These are phyloP conservation scores for Plasmopara halstedii DNA, from an alignment of 352 stramenopile genomes.

Conservation along the genomic window DNA sequence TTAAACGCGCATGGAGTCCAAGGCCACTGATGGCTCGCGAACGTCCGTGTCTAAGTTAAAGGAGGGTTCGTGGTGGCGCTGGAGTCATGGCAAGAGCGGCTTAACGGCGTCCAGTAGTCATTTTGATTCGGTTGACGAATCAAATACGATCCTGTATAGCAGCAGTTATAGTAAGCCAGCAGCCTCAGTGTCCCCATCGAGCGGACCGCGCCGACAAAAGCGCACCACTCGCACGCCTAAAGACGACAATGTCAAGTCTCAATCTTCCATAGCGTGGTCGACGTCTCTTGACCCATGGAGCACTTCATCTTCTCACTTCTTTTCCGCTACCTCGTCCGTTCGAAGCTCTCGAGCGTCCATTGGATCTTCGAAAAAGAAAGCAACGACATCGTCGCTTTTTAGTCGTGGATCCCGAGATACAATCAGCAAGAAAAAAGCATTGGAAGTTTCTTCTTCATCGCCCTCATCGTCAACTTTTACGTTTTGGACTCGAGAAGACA, in stretches of 20 bases:
- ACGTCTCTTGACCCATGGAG: slow-evolving; percentile 5
- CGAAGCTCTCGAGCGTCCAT: slow-evolving; percentile 9
- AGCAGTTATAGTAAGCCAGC: slow-evolving; percentile 23
- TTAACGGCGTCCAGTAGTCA: slow-evolving; percentile 21
- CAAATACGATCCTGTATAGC: slow-evolving; percentile 18
- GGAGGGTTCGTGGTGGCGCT: slow-evolving; percentile 60
- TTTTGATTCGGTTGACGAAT: slow-evolving; percentile 6
- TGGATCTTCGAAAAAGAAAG: slow-evolving; percentile 20
- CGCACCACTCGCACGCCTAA: slow-evolving; percentile 20
- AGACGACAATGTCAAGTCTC: slow-evolving; percentile 1
- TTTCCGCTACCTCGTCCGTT: background rate
- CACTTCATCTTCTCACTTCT: slow-evolving; percentile 7
- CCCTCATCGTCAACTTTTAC: slow-evolving; percentile 12
- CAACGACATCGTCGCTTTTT: slow-evolving; percentile 1
- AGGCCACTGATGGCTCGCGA: slow-evolving; percentile 17
- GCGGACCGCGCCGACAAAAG: slow-evolving; percentile 42
- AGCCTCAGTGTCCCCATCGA: slow-evolving; percentile 11
- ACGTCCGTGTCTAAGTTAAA: slow-evolving; percentile 18
- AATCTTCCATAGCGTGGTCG: slow-evolving; percentile 7
- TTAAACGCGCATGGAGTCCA: slow-evolving; percentile 40
- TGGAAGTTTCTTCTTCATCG: slow-evolving; percentile 3
- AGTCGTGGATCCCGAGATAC: slow-evolving; percentile 11
- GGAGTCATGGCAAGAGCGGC: slow-evolving; percentile 66
- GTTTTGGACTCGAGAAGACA: slow-evolving; percentile 17
- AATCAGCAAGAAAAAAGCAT: slow-evolving; percentile 10